Percentiles rank a stretch among this genome's conserved stretches.
Conservation (phyloP, 768 basidiomycete genomes). For the Exidia glandulosa region DNA sequence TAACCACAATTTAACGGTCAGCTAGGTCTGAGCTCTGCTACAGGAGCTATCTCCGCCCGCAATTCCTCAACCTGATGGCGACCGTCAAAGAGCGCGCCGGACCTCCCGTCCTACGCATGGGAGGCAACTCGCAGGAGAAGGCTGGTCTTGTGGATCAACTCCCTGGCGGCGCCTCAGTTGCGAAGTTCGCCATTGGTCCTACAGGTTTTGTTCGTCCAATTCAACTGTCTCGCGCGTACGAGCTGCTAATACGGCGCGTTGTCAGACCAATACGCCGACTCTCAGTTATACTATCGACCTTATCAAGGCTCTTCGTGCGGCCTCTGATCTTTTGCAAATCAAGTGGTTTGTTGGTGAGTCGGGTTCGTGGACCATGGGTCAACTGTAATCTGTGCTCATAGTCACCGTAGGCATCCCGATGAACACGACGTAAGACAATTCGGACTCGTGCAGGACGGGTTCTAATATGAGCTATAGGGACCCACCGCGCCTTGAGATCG, state of each 20-base stretch:
- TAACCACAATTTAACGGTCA: neutral
- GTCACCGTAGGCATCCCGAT: conserved; percentile 32
- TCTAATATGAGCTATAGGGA: neutral
- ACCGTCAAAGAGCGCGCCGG: conserved; percentile 32
- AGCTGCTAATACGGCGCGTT: conserved; percentile 24
- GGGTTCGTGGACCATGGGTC: conserved; percentile 39
- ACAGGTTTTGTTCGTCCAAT: conserved; percentile 6
- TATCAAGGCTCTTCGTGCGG: conserved; percentile 51
- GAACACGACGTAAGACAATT: conserved; percentile 24
- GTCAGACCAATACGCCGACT: conserved; percentile 65
- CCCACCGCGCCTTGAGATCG: neutral
- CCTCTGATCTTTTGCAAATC: conserved; percentile 47
- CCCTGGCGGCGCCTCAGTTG: conserved; percentile 15
- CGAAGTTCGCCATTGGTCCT: conserved; percentile 18
- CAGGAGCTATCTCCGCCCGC: conserved; percentile 20
- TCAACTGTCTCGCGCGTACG: neutral
- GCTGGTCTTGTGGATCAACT: conserved; percentile 19
- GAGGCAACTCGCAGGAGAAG: conserved; percentile 43
- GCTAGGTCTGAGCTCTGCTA: conserved; percentile 11
- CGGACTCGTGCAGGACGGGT: neutral
- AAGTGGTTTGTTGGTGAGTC: conserved; percentile 52
- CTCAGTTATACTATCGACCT: conserved; percentile 54
- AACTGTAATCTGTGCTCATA: conserved; percentile 41
- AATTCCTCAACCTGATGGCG: conserved; percentile 39
- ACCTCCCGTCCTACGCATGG: conserved; percentile 32